These are phyloP conservation scores for Euptelea pleiosperma DNA, from an alignment of 164 flowering plant species.

Conservation along the genomic window DNA sequence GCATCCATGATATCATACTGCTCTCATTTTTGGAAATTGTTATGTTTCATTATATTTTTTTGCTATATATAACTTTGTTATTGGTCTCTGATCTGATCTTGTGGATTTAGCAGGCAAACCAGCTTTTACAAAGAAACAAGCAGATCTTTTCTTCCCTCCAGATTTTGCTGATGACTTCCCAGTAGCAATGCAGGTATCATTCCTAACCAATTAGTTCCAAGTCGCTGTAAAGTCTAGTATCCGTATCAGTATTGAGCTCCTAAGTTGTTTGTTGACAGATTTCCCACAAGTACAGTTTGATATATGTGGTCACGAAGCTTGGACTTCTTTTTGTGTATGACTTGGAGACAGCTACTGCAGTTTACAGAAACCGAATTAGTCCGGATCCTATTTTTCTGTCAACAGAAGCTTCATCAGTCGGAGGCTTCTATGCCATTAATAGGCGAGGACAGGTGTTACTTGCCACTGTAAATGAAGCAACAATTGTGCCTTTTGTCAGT, in stretches of 20 bases:
- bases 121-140: slow-evolving; percentile 88
- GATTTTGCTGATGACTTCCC: slow-evolving; percentile 99
- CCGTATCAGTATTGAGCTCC: slow-evolving; percentile 9
- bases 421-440: slow-evolving; percentile 97
- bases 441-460: slow-evolving; percentile 95
- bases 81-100: too few species aligned
- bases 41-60: not conserved
- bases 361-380: slow-evolving; percentile 94
- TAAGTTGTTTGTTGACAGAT: slow-evolving; percentile 50
- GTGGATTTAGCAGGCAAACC: slow-evolving; percentile 65
- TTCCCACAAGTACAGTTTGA: slow-evolving; percentile 79
- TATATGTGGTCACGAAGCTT: slow-evolving; percentile 97
- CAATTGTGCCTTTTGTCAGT: slow-evolving; percentile 92
- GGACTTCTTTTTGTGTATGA: slow-evolving; percentile 98
- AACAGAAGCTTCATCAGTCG: slow-evolving; percentile 90
- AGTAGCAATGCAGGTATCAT: slow-evolving; percentile 93
- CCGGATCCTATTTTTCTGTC: slow-evolving; percentile 99
- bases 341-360: slow-evolving; percentile 92
- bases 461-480: slow-evolving; percentile 92
- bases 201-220: not conserved
- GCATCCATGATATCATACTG: too few species aligned
- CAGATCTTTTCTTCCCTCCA: slow-evolving; percentile 98
- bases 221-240: not conserved
- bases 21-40: too few species aligned
- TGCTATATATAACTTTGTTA: not conserved